Evolutionary conservation across 2,329 filamentous ascomycete genomes (phyloP).

Genomic region (Colletotrichum siamense): DNA sequence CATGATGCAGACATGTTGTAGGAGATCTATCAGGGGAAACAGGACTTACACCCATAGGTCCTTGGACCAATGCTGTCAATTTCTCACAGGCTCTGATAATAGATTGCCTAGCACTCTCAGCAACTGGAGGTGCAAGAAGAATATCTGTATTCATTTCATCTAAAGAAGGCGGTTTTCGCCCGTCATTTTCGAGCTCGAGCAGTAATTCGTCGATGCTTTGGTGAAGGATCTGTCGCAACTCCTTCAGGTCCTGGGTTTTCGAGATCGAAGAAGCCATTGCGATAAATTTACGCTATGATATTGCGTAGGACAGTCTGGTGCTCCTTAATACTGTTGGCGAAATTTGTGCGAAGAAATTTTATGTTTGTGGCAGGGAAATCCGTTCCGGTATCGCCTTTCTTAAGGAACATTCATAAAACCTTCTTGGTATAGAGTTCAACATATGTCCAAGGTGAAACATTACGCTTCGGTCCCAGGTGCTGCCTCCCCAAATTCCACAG

Average conservation of each 20-base stretch:
- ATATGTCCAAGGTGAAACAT: neutral
- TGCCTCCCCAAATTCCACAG: neutral
- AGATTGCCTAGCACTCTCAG: neutral
- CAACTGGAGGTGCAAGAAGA: neutral
- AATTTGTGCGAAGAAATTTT: neutral
- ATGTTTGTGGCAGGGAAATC: fast-evolving
- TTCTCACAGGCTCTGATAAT: neutral
- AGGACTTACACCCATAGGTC: neutral
- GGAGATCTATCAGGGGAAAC: neutral
- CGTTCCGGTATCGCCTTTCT: neutral
- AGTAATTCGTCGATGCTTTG: neutral
- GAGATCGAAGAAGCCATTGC: neutral
- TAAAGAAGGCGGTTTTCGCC: neutral
- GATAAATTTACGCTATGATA: fast-evolving
- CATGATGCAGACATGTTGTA: neutral
- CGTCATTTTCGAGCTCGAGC: neutral
- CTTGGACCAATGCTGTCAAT: neutral
- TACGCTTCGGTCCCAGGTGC: neutral
- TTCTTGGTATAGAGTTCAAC: neutral
- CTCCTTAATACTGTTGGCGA: neutral
- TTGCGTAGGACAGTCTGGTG: neutral
- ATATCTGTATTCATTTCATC: neutral
- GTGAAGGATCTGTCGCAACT: neutral
- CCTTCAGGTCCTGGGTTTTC: neutral
- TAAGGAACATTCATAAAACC: neutral